Base-by-base conservation (phyloP, 768 basidiomycete genomes). In the Lepiota venenata region DNA sequence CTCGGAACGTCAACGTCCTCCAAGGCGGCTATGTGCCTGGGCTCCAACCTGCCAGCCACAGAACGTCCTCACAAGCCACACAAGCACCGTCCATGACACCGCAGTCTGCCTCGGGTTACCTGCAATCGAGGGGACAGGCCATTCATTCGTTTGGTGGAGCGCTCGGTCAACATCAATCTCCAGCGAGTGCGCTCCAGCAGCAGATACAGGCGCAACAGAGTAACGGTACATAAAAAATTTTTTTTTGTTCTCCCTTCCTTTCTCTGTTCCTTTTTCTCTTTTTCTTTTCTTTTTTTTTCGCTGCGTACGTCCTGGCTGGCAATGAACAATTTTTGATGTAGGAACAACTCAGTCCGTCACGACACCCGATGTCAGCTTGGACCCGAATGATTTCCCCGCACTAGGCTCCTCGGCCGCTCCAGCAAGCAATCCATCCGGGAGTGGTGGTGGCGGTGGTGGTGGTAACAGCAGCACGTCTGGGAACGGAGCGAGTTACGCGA, bases 351-450 rank as follows among this genome's bases (percentile, higher is more conserved):
- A 54, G 46, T 55, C 53, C 1, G 47, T 55, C 47, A 86, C 86
- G 22, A 74, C 81, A 32, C 85, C 80, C 67, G 90, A 91, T 64
- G 84, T 88, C 55, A 87, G 85, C 16, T 81, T 91, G 37, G 91
- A 92, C 74, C 89, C 84, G 29, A 91, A 89, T 64, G 91, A 91
- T 69, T 91, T 92, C 61, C 91, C 91, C n/a, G 90, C 88, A 12
- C 80, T 93, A 16, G 91, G 91, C 38, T 84, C 85, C 25, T 25
- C 25, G 25, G 25, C 5, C 40, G 77, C 79, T 12, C 78, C 72
- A 59, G 72, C 76, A 60, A 74, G 74, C 46, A 73, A 67, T 51
- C 74, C 71, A 37, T 69, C 69, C 40, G 72, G 57, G 61, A 73
- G 64, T 40, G 76, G 71, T 60, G 71, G 69, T 40, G 71, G 69